Evolutionary conservation across 805 yeast species (phyloP), one percentile per base, ranked within the genome.

Genomic region (Schwanniomyces vanrijiae): DNA sequence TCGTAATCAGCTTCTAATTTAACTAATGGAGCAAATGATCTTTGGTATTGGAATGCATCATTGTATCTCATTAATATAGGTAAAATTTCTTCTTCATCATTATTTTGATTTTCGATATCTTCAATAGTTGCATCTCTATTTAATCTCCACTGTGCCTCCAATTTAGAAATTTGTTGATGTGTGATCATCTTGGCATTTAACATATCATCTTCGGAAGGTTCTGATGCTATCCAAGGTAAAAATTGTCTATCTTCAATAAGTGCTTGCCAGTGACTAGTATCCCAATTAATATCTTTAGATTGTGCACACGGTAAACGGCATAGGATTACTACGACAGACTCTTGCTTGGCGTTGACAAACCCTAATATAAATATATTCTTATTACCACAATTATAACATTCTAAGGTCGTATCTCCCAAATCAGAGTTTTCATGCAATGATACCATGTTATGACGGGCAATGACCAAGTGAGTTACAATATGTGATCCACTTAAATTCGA

Each of bases 271-370:
- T 87, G 86, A 37, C 75, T 79, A 0, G 91, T 84, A 57, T 90
- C 96, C 97, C 97, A 91, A 57, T 84, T 83, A 24, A 78, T 68
- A 63, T 86, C 89, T 53, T 86, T 83, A 7, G 76, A 65, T 59
- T 84, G 90, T 1, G 96, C 84, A 65, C 97, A 91, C 0, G 97
- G 97, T 45, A 88, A 72, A 46, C 97, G 81, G 66, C 97, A 91
- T 41, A 91, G 66, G 37, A 90, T 77, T 4, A 91, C 96, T 49
- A 91, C 91, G 33, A 90, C 90, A 4, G 90, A 83, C 54, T 89
- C 95, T 48, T 84, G 80, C 59, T 88, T 88, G 3, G 97, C 96
- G 21, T 90, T 78, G 13, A 91, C 94, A 65, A 85, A 90, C 0
- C 97, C 97, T 33, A 91, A 70, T 21, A 84, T 74, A 55, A 91